Conservation (phyloP, 2,329 filamentous ascomycete species). For the Lasiodiplodia sp. region DNA sequence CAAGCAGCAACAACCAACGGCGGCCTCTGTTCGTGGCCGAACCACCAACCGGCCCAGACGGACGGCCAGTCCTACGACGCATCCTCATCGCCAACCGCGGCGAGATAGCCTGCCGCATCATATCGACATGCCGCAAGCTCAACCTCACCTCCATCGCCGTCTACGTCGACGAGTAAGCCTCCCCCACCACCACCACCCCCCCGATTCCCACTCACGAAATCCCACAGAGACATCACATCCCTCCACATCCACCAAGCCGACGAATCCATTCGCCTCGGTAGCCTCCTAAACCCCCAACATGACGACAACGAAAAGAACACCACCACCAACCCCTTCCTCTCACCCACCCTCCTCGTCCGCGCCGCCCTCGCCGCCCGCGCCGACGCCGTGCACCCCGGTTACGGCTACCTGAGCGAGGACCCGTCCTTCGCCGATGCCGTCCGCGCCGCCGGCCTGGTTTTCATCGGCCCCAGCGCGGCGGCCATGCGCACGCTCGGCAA, state of each 20-base stretch:
- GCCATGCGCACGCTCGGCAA: slow-evolving; percentile 64
- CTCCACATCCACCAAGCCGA: slow-evolving; percentile 51
- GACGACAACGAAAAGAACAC: slow-evolving; percentile 34
- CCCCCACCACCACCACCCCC: slow-evolving; percentile 61
- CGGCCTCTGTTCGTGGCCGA: neutral
- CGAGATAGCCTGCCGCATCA: slow-evolving; percentile 64
- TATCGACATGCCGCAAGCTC: slow-evolving; percentile 58
- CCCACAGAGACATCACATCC: slow-evolving; percentile 52
- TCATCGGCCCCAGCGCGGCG: slow-evolving; percentile 64
- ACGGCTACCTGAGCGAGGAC: slow-evolving; percentile 72
- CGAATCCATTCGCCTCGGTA: slow-evolving; percentile 43
- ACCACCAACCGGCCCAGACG: neutral
- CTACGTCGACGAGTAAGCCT: slow-evolving; percentile 56
- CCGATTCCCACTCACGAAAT: neutral
- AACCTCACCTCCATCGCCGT: slow-evolving; percentile 62
- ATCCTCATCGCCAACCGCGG: slow-evolving; percentile 67
- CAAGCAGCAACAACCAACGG: neutral
- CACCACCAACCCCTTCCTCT: slow-evolving; percentile 57
- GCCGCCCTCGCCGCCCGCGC: slow-evolving; percentile 46
- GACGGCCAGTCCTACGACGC: neutral
- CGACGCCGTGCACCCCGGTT: slow-evolving; percentile 70
- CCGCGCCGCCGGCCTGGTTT: slow-evolving; percentile 62
- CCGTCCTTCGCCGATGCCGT: slow-evolving; percentile 65
- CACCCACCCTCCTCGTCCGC: slow-evolving; percentile 56
- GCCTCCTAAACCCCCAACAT: slow-evolving; percentile 52